Evolutionary conservation across 139 green algal genomes (phyloP), one percentile per base, ranked within the genome.

Genomic region (Zygnema circumcarinatum): DNA sequence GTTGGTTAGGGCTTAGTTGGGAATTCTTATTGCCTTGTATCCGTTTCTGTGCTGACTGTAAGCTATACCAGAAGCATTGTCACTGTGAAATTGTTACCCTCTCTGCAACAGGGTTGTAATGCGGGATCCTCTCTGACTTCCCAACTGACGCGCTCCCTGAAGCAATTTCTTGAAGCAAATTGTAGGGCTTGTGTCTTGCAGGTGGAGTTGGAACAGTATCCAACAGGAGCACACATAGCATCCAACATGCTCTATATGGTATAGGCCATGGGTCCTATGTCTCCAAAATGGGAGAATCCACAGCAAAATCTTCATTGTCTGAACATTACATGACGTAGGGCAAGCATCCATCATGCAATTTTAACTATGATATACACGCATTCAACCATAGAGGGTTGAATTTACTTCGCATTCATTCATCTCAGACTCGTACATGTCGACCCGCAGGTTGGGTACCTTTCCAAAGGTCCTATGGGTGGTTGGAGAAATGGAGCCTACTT

Each of bases 171-270:
- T 25, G 54, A 72, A 29, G 25, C 29, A 72, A 72, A 25, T 72
- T 72, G 54, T 29, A 25, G 25, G 29, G 29, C 25, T 29, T 72
- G 25, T 75, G 36, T 75, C 76, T 76, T 16, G 72, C 80, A 98
- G 74, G 68, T 97, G 1, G 93, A 96, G 36, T 84, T 98, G 56
- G 96, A 98, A 92, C 96, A 98, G 93, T 98, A 98, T 88, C 93
- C 96, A 21, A 98, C 96, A 7, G 92, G 94, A 0, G 79, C 96
- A 1, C 90, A 98, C 67, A 89, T 98, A 0, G 96, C 96, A 1
- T 91, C 95, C 0, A 86, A 92, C 1, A 93, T 98, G 90, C 92
- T 98, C 1, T 96, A 94, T 85, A 95, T 92, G 54, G 76, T 84
- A 72, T 83, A 21, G 16, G 72, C 40, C 29, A 32, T 21, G 21